Base-by-base conservation (phyloP, 768 basidiomycete genomes). In the Mycena pura region DNA sequence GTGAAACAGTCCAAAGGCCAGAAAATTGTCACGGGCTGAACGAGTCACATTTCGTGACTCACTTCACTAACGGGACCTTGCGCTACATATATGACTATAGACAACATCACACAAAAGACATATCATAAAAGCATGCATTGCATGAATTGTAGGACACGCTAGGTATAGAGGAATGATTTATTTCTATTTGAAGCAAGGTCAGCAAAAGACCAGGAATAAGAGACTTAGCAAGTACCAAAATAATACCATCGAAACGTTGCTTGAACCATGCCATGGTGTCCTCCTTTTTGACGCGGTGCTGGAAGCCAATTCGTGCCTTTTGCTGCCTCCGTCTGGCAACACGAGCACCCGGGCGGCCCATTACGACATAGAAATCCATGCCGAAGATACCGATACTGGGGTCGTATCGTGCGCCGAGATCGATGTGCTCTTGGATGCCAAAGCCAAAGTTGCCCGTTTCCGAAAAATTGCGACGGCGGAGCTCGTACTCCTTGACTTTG, bases 401-500 rank as follows among this genome's bases (percentile, higher is more conserved):
- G 78, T 99, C 96, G 81, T 99, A 99, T 74, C 96, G 89, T 71
- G 96, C 96, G 74, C 96, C 96, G 67, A 99, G 83, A 79, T 99
- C 96, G 79, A 99, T 99, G 81, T 99, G 96, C 83, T 97, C 94
- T 82, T 96, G 94, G 74, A 97, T 93, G 76, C 96, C 96, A 80
- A 99, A 99, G 69, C 96, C 96, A 76, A 99, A 99, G 91, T 99
- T 98, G 60, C 96, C 96, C 61, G 95, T 97, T 79, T 94, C 94
- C 68, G 94, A 96, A 82, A 97, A 99, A 89, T 99, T 99, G 78
- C 86, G 88, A 79, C 94, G 92, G 74, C 89, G 87, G 78, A 99
- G 82, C 82, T 99, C 97, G 85, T 99, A 99, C 82, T 99, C 97
- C 87, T 99, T 99, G 73, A 99, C 97, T 80, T 99, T 99, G 77